Percentiles rank a stretch among this genome's conserved stretches.
Conservation (phyloP, 2,329 filamentous ascomycete species). For the Calonectria honghensis region DNA sequence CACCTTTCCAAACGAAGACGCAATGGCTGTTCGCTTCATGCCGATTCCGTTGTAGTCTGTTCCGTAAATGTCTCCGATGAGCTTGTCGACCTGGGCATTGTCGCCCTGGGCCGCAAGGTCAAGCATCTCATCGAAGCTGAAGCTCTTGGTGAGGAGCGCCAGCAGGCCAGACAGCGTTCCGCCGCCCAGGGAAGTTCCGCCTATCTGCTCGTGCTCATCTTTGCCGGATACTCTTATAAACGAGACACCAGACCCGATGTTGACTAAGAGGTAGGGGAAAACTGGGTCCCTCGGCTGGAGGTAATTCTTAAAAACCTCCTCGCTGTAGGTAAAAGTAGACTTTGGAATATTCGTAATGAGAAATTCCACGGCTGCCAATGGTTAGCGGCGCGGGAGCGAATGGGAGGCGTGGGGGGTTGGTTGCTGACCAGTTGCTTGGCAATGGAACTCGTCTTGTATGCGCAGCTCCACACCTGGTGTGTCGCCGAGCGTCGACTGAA, state of each 20-base stretch:
- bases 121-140: slow-evolving; percentile 97
- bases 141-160: slow-evolving; percentile 92
- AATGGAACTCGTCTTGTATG: slow-evolving; percentile 14
- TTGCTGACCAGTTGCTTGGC: slow-evolving; percentile 8
- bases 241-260: slow-evolving; percentile 96
- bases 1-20: slow-evolving; percentile 97
- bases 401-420: background rate
- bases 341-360: slow-evolving; percentile 90
- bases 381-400: background rate
- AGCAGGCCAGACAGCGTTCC: slow-evolving; percentile 98
- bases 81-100: slow-evolving; percentile 94
- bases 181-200: slow-evolving; percentile 94
- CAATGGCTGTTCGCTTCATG: slow-evolving; percentile 95
- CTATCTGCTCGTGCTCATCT: slow-evolving; percentile 89
- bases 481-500: slow-evolving; percentile 6
- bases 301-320: slow-evolving; percentile 93
- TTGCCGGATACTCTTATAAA: slow-evolving; percentile 98
- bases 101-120: slow-evolving; percentile 92
- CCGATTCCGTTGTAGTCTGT: slow-evolving; percentile 97
- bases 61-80: slow-evolving; percentile 99
- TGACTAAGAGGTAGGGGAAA: slow-evolving; percentile 97
- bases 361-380: background rate
- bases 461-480: slow-evolving; percentile 11
- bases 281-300: slow-evolving; percentile 85
- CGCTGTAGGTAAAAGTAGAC: slow-evolving; percentile 97